Base-by-base conservation (phyloP, 1,284 basidiomycete genomes). In the Sphaerobolus stellatus region DNA sequence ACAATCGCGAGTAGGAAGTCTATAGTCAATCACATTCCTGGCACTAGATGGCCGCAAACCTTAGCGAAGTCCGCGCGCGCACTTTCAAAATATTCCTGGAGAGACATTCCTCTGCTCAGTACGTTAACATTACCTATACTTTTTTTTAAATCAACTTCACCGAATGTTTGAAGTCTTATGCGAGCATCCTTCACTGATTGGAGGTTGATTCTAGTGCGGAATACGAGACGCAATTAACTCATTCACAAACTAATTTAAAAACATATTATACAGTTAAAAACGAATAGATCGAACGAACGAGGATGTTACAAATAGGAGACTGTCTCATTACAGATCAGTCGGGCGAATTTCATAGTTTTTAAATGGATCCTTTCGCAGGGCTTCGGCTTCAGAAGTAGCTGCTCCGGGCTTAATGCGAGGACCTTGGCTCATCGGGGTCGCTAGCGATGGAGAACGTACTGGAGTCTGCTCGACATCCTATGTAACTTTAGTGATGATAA, bases 361-460 rank as follows among this genome's bases (percentile, higher is more conserved):
- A 67, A 90, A 71, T 2, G 88, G 88, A 66, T 90, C 85, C 63
- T 81, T 87, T 56, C 86, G 75, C 56, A 90, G 67, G 2, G 86
- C 88, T 65, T 90, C 88, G 14, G 85, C 84, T 66, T 90, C 86
- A 1, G 82, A 79, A 28, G 74, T 67, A 28, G 76, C 67, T 52
- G 74, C 75, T 33, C 71, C 71, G 55, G 70, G 73, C 67, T 78
- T 81, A 30, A 75, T 72, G 63, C 53, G 53, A 40, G 52, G 52
- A 14, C 29, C 52, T 38, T 41, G 33, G n/a, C 83, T 87, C 79
- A 88, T 86, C n/a, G 83, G 75, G 16, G 82, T 76, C 36, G 78
- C 78, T 20, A 76, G 72, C 36, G 57, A 56, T 13, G 67, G 50
- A 13, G 60, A 55, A 3, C 67, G 59, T 36, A 64, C 59, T 13